These are phyloP conservation scores for Gilbertella persicaria DNA, from an alignment of 371 early-diverging fungal genomes.

Conservation along the genomic window DNA sequence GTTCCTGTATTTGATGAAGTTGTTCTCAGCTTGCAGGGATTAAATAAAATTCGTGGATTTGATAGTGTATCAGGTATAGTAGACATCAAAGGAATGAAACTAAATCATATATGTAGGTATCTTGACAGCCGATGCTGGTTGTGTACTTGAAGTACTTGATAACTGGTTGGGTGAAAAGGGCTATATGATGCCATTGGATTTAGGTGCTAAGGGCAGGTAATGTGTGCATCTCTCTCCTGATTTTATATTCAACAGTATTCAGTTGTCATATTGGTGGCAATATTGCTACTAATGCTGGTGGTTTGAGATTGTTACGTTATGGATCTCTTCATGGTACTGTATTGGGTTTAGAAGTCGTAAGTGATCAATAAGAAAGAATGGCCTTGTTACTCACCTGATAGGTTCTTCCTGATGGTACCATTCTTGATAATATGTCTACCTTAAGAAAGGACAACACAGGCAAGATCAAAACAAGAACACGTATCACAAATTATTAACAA, in stretches of 20 bases:
- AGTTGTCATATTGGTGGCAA: slow-evolving; percentile 96
- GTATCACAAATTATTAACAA: neutral
- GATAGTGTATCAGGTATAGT: slow-evolving; percentile 79
- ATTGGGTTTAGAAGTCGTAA: slow-evolving; percentile 81
- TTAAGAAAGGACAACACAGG: slow-evolving; percentile 88
- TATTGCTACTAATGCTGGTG: slow-evolving; percentile 98
- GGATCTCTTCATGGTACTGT: slow-evolving; percentile 96
- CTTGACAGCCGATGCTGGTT: slow-evolving; percentile 89
- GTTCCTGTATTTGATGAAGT: slow-evolving; percentile 96
- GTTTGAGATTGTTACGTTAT: slow-evolving; percentile 90
- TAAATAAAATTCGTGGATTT: slow-evolving; percentile 83
- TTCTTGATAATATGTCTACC: slow-evolving; percentile 82
- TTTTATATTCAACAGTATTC: neutral
- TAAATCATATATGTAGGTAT: slow-evolving; percentile 52
- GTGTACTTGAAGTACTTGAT: slow-evolving; percentile 89
- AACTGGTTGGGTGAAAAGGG: slow-evolving; percentile 84
- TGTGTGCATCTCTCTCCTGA: neutral
- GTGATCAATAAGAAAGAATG: neutral
- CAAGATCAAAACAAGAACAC: neutral
- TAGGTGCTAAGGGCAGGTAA: slow-evolving; percentile 88
- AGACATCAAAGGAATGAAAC: neutral
- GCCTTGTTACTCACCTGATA: neutral
- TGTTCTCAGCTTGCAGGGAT: slow-evolving; percentile 72
- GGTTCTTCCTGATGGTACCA: slow-evolving; percentile 83
- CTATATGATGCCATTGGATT: slow-evolving; percentile 92